Evolutionary conservation across 2,329 filamentous ascomycete species (phyloP), one percentile per base, ranked within the genome.

Genomic region (Sclerotinia sclerotiorum): DNA sequence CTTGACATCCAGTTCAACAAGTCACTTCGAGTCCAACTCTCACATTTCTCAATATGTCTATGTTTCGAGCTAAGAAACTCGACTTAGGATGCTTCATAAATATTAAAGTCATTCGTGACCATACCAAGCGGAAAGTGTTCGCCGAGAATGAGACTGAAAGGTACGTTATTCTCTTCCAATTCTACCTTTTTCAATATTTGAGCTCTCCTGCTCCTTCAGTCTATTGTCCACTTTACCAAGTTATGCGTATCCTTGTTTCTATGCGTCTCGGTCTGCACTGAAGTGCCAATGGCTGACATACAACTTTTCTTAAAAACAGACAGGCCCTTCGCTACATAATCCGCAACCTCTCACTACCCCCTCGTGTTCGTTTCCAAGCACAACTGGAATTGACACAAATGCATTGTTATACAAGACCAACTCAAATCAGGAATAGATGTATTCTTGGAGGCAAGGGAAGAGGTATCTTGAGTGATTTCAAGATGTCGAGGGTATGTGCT

Each of bases 111-210:
- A 90, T 99, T 78, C 92, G 95, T 76, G 95, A 99, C 81, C 93
- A 98, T 82, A 94, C 93, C 67, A 99, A 98, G 87, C 91, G 95
- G 76, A 94, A 96, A 82, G 92, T 93, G 69, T 97, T 94, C 77
- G 91, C 90, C 78, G 85, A 93, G 78, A 84, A 90, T 78, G 95
- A 99, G 83, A 88, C 93, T 5, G 91, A 97, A 82, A 90, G 94
- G 94, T 77, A 75, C 49, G 71, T 24, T 42, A 17, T 27, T 63
- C 32, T 24, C 24, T 52, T n/a, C 15, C 15, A 27, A 44, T 15
- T 29, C 44, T 27, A n/a, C 19, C 13, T 42, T 44, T 10, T 44
- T 60, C 27, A 35, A 61, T 13, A 27, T 15, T 35, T 21, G n/a
- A 15, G 15, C 17, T 27, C 44, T n/a, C 27, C 4, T 35, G 39